Conservation (phyloP, 768 basidiomycete genomes). For the Hericium erinaceus region DNA sequence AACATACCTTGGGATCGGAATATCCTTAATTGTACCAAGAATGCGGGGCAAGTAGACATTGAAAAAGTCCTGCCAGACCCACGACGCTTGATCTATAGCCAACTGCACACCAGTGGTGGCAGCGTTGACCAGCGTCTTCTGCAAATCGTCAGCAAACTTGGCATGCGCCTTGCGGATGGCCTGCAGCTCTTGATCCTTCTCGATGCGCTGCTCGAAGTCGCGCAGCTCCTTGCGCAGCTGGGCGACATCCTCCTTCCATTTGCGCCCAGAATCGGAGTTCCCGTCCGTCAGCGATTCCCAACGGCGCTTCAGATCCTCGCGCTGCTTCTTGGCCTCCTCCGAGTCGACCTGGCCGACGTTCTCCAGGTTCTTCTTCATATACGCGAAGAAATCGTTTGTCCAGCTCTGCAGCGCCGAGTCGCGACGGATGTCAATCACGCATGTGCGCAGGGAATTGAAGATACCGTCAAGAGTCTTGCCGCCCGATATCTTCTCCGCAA, state of each 20-base stretch:
- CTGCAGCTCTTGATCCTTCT: constrained; percentile 40
- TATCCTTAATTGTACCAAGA: constrained; percentile 40
- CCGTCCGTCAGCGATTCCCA: constrained; percentile 43
- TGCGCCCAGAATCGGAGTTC: constrained; percentile 30
- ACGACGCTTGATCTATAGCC: constrained; percentile 51
- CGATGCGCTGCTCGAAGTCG: constrained; percentile 37
- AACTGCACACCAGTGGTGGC: constrained; percentile 37
- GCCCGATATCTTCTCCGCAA: constrained; percentile 46
- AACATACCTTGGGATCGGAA: constrained; percentile 61
- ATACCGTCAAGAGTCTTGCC: constrained; percentile 43
- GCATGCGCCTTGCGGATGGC: constrained; percentile 38
- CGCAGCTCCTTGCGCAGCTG: constrained; percentile 34
- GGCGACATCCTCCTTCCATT: constrained; percentile 46
- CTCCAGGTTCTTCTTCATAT: constrained; percentile 36
- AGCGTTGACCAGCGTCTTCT: constrained; percentile 31
- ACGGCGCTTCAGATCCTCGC: constrained; percentile 35
- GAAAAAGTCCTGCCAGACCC: constrained; percentile 78
- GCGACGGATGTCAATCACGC: constrained; percentile 38
- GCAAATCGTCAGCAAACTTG: constrained; percentile 39
- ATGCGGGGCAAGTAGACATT: constrained; percentile 66
- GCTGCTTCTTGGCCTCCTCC: constrained; percentile 31
- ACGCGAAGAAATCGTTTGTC: constrained; percentile 44
- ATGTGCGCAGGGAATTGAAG: constrained; percentile 30
- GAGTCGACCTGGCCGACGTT: constrained; percentile 44
- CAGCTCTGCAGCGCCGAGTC: constrained; percentile 45